Percentiles rank a stretch among this genome's conserved stretches.
These are phyloP conservation scores for Ceratocystis cacaofunesta DNA, from an alignment of 2,329 filamentous ascomycete genomes.

Conservation along the genomic window DNA sequence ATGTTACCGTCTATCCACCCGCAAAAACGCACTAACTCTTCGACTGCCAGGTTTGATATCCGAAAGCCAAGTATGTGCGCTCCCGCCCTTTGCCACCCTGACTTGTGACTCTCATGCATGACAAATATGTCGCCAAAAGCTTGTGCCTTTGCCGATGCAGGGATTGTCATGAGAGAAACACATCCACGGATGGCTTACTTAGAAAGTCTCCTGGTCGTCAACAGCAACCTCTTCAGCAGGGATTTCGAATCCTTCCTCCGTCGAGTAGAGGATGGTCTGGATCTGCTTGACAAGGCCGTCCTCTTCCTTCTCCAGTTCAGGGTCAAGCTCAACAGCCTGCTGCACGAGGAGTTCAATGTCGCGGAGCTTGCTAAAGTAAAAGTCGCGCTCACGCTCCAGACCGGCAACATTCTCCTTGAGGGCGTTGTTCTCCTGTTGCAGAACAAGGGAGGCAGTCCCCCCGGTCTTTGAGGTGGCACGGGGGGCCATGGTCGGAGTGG, in stretches of 20 bases:
- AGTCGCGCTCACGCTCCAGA: conserved; percentile 89
- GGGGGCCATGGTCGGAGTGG: conserved; percentile 43
- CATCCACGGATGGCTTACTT: conserved; percentile 18
- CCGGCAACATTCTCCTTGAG: conserved; percentile 93
- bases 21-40: not conserved
- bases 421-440: conserved; percentile 73
- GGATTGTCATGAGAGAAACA: not conserved
- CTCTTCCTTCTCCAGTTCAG: conserved; percentile 86
- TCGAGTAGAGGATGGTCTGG: conserved; percentile 92
- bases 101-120: not conserved
- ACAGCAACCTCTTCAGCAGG: conserved; percentile 59
- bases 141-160: not conserved
- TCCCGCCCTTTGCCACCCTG: not conserved
- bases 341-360: conserved; percentile 94
- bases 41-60: not conserved
- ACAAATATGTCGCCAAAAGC: not conserved
- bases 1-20: conserved; percentile 1
- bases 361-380: conserved; percentile 96
- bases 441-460: conserved; percentile 42
- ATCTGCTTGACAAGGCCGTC: conserved; percentile 88
- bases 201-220: conserved; percentile 72
- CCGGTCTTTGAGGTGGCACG: conserved; percentile 29
- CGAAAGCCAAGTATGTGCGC: not conserved
- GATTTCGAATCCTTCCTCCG: conserved; percentile 85
- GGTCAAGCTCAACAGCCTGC: conserved; percentile 81